Percentiles rank a stretch among this genome's conserved stretches.
Evolutionary conservation across 163 green algal species (phyloP).

Genomic region (Scenedesmus sp.): DNA sequence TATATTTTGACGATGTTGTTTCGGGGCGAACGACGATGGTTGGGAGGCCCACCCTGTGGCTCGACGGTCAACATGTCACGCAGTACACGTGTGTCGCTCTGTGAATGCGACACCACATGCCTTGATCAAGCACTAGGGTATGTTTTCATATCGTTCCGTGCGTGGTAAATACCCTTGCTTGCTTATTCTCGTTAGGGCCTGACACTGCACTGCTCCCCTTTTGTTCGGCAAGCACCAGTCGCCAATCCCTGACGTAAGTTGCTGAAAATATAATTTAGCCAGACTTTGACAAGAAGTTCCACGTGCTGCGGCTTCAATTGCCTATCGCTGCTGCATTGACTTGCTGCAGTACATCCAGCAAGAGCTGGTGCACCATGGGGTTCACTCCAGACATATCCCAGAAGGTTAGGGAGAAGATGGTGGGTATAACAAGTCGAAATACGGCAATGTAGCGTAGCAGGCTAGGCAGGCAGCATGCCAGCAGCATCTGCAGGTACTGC

Average conservation of each 20-base stretch:
- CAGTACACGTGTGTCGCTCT: background rate
- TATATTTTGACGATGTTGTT: background rate
- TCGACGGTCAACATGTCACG: background rate
- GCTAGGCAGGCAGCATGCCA: background rate
- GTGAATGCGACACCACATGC: background rate
- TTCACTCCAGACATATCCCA: conserved; percentile 48
- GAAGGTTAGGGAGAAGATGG: conserved; percentile 49
- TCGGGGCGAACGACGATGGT: background rate
- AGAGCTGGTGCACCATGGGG: conserved; percentile 10
- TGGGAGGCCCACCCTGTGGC: background rate
- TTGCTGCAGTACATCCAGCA: background rate
- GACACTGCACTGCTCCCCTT: background rate
- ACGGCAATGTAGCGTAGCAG: background rate
- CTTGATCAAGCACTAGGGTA: background rate
- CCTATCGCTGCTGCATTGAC: background rate
- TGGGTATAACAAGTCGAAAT: background rate
- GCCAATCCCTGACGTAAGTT: background rate
- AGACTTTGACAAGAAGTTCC: background rate
- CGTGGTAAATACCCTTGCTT: background rate
- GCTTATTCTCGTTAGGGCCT: background rate
- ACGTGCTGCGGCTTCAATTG: background rate
- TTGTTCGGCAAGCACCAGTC: background rate
- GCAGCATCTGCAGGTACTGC: background rate
- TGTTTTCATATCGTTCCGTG: background rate
- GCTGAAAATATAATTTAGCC: background rate